Conservation (phyloP, 495 filamentous ascomycete species). For the Penicillium longicatenatum region DNA sequence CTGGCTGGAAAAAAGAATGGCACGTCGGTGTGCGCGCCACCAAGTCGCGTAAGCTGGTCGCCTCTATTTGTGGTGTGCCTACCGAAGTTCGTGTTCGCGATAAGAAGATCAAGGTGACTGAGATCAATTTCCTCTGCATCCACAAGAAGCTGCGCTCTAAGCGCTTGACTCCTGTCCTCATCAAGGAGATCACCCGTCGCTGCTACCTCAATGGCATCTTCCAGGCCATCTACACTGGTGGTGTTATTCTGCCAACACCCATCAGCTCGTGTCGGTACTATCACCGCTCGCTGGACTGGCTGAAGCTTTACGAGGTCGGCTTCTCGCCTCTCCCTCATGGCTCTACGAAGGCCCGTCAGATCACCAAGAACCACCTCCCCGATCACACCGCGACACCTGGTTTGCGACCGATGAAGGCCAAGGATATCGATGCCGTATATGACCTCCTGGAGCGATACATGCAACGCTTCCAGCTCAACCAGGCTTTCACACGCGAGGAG, state of each 20-base stretch:
- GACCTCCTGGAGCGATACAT: conserved; percentile 77
- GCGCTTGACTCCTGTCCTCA: conserved; percentile 86
- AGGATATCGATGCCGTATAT: conserved; percentile 77
- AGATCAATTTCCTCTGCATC: conserved; percentile 97
- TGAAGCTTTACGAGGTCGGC: conserved; percentile 89
- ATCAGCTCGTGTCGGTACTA: conserved; percentile 92
- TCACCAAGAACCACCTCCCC: conserved; percentile 77
- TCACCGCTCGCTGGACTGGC: conserved; percentile 90
- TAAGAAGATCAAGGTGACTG: conserved; percentile 72
- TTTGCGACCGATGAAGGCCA: conserved; percentile 75
- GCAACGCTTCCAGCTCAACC: conserved; percentile 78
- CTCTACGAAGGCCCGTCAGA: conserved; percentile 79
- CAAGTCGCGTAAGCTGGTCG: conserved; percentile 78
- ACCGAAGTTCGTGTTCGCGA: conserved; percentile 77
- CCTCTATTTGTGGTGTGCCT: conserved; percentile 92
- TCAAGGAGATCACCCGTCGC: conserved; percentile 93
- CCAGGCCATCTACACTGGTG: conserved; percentile 95
- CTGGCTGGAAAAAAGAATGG: conserved; percentile 95
- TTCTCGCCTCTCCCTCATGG: conserved; percentile 81
- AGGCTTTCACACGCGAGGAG: conserved; percentile 76
- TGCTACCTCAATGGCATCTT: conserved; percentile 82
- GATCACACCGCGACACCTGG: conserved; percentile 67
- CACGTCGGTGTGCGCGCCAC: conserved; percentile 87
- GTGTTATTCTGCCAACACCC: conserved; percentile 85
- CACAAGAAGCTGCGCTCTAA: conserved; percentile 97